These are phyloP conservation scores for Ascoidea asiatica DNA, from an alignment of 805 yeast species.

Conservation along the genomic window DNA sequence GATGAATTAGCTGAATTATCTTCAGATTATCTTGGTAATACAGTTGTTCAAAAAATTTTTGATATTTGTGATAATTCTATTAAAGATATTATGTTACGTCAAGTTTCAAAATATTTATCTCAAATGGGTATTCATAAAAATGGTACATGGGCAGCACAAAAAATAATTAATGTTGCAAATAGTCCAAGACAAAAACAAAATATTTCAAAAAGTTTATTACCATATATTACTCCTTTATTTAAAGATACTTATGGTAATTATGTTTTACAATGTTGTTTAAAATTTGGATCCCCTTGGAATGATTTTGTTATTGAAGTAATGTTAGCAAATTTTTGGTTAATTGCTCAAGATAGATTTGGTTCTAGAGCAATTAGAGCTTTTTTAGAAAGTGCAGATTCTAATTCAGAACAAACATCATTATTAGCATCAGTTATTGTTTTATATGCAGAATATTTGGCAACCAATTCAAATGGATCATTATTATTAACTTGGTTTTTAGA, in stretches of 20 bases:
- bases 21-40: slow-evolving; percentile 89
- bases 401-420: slow-evolving; percentile 53
- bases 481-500: slow-evolving; percentile 91
- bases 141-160: slow-evolving; percentile 99
- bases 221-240: slow-evolving; percentile 73
- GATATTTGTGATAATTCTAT: slow-evolving; percentile 55
- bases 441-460: slow-evolving; percentile 65
- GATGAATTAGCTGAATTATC: slow-evolving; percentile 84
- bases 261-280: slow-evolving; percentile 86
- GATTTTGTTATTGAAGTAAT: slow-evolving; percentile 82
- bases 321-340: slow-evolving; percentile 60
- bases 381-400: slow-evolving; percentile 62
- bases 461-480: slow-evolving; percentile 78
- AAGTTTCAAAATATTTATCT: slow-evolving; percentile 66
- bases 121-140: slow-evolving; percentile 93
- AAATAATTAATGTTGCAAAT: slow-evolving; percentile 66
- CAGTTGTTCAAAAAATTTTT: slow-evolving; percentile 86
- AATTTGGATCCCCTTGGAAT: slow-evolving; percentile 80
- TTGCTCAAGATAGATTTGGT: slow-evolving; percentile 85
- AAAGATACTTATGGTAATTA: slow-evolving; percentile 96
- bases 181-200: slow-evolving; percentile 49
- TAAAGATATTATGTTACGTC: slow-evolving; percentile 69
- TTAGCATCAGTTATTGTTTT: slow-evolving; percentile 68
- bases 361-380: slow-evolving; percentile 92
- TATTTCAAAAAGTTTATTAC: slow-evolving; percentile 58